phyloP scores from a whole-genome alignment of 176 grass and related monocot genomes.

The Zizania latifolia region DNA sequence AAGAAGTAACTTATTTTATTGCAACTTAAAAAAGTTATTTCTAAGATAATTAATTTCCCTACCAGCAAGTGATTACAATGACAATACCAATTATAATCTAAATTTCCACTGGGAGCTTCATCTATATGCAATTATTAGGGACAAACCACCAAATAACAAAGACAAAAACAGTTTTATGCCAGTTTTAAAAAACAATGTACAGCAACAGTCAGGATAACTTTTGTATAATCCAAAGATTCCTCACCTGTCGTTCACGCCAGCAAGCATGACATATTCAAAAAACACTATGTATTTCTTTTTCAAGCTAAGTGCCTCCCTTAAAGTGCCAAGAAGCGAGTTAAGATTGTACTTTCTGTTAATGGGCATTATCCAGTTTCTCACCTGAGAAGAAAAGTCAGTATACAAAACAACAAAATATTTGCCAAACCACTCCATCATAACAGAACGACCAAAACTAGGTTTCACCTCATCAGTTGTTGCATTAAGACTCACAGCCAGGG shows the following conservation, averaged over 20 bases:
- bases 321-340: slow-evolving; percentile 61
- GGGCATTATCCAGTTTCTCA: slow-evolving; percentile 98
- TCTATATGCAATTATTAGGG: not conserved
- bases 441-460: slow-evolving; percentile 3
- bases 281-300: slow-evolving; percentile 65
- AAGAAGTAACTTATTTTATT: not conserved
- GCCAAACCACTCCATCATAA: not conserved
- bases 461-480: slow-evolving; percentile 91
- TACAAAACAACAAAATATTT: not conserved
- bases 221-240: not conserved
- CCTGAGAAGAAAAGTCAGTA: slow-evolving; percentile 42
- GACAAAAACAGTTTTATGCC: not conserved
- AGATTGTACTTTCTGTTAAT: slow-evolving; percentile 94
- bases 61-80: not conserved
- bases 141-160: not conserved
- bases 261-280: slow-evolving; percentile 98
- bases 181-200: not conserved
- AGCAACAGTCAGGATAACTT: not conserved
- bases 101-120: not conserved
- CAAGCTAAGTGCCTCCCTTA: slow-evolving; percentile 55
- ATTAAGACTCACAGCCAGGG: slow-evolving; percentile 85
- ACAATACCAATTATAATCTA: not conserved
- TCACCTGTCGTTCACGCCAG: slow-evolving; percentile 91
- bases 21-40: not conserved
- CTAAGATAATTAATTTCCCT: not conserved